phyloP scores from a whole-genome alignment of 2,329 filamentous ascomycete genomes.

The Claviceps fusiformis region DNA sequence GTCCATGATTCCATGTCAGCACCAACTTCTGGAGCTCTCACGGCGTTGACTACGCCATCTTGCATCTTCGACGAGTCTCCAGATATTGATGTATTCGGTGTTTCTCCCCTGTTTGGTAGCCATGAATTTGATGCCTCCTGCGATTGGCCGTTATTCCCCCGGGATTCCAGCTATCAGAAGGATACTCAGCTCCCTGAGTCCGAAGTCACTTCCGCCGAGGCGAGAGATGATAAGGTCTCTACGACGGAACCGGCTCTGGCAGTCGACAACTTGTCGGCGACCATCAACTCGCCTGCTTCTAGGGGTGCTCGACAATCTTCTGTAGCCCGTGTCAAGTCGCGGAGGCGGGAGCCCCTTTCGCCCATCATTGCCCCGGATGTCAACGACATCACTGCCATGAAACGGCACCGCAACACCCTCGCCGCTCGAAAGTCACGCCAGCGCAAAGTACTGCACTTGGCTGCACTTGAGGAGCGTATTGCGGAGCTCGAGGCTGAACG shows the following conservation, averaged over 20 bases:
- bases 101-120: conserved; percentile 61
- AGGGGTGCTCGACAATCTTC: conserved; percentile 47
- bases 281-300: conserved; percentile 25
- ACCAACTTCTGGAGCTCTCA: conserved; percentile 70
- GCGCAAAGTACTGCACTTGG: conserved; percentile 66
- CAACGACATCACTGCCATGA: conserved; percentile 63
- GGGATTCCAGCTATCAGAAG: conserved; percentile 19
- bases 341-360: conserved; percentile 68
- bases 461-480: conserved; percentile 62
- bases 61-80: conserved; percentile 61
- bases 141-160: conserved; percentile 57
- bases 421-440: conserved; percentile 87
- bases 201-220: conserved; percentile 29
- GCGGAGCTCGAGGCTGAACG: conserved; percentile 52
- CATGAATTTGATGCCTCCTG: conserved; percentile 40
- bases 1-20: conserved; percentile 59
- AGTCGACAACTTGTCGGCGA: conserved; percentile 33
- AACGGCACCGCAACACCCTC: conserved; percentile 86
- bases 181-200: conserved; percentile 15
- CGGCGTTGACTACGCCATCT: conserved; percentile 76
- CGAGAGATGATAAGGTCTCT: conserved; percentile 36
- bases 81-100: conserved; percentile 59
- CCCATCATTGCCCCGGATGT: conserved; percentile 66
- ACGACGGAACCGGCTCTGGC: conserved; percentile 23
- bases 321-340: conserved; percentile 55